A percentile compares a stretch with the other conserved stretches of the same genome.
phyloP scores from a whole-genome alignment of 2,329 filamentous ascomycete species.

The Botrytis tulipae region DNA sequence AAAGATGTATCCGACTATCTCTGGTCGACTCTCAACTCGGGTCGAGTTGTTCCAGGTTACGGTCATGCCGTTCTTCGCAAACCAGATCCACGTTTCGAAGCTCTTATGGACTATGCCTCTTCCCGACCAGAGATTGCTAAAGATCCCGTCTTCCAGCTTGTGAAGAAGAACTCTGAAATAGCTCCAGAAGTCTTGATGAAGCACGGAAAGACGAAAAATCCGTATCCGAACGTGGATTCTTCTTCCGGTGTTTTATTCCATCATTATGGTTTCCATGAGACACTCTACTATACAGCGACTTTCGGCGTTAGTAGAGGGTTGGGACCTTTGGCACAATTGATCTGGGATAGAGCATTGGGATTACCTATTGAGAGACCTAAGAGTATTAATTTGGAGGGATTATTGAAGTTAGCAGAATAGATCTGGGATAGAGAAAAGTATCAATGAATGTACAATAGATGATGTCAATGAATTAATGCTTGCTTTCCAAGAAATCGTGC shows the following conservation, averaged over 20 bases:
- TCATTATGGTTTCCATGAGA: conserved; percentile 97
- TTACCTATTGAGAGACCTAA: conserved; percentile 97
- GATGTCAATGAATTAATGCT: not conserved
- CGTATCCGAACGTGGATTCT: conserved; percentile 95
- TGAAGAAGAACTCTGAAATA: conserved; percentile 89
- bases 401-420: conserved; percentile 65
- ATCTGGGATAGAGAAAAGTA: not conserved
- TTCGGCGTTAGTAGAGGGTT: conserved; percentile 70
- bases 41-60: conserved; percentile 88
- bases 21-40: conserved; percentile 89
- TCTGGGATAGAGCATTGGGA: conserved; percentile 93
- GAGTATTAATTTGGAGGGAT: conserved; percentile 88
- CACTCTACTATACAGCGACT: conserved; percentile 84
- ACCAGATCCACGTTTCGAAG: conserved; percentile 94
- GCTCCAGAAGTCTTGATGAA: conserved; percentile 87
- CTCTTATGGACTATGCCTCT: conserved; percentile 91
- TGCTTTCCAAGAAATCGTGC: not conserved
- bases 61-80: conserved; percentile 95
- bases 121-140: conserved; percentile 79
- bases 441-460: not conserved
- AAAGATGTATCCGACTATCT: conserved; percentile 85
- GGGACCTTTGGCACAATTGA: conserved; percentile 87
- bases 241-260: conserved; percentile 93
- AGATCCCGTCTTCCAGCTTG: conserved; percentile 90
- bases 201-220: conserved; percentile 98